A percentile compares a stretch with the other conserved stretches of the same genome.
Evolutionary conservation across 345 rosid genomes (phyloP).

Genomic region (Durio zibethinus): DNA sequence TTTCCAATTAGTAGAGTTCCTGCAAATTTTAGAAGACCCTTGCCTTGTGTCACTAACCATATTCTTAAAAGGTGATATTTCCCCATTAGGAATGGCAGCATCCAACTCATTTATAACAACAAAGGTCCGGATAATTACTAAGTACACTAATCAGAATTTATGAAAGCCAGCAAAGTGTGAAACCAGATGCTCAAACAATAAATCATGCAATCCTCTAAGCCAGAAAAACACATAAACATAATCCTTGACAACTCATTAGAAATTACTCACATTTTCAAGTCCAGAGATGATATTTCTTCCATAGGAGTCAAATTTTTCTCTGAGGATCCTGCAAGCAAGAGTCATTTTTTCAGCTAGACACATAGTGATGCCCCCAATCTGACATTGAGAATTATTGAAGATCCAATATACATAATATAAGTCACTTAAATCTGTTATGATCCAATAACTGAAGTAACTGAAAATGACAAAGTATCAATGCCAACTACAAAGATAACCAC

Average conservation of each 20-base stretch:
- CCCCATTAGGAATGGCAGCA: background rate
- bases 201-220: background rate
- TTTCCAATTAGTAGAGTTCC: background rate
- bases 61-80: slow-evolving; percentile 1
- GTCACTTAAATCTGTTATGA: background rate
- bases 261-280: slow-evolving; percentile 66
- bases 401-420: background rate
- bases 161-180: background rate
- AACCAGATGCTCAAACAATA: background rate
- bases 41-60: background rate
- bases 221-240: background rate
- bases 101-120: background rate
- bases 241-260: background rate
- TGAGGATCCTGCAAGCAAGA: slow-evolving; percentile 49
- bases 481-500: slow-evolving; percentile 12
- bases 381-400: background rate
- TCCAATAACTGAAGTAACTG: background rate
- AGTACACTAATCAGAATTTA: background rate
- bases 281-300: slow-evolving; percentile 60
- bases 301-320: slow-evolving; percentile 56
- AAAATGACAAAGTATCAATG: background rate
- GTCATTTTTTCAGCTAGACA: background rate
- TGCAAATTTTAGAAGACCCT: background rate
- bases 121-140: background rate
- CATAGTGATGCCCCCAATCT: background rate